Conservation (phyloP, 108 stramenopile genomes). For the Cylindrotheca fusiformis region DNA sequence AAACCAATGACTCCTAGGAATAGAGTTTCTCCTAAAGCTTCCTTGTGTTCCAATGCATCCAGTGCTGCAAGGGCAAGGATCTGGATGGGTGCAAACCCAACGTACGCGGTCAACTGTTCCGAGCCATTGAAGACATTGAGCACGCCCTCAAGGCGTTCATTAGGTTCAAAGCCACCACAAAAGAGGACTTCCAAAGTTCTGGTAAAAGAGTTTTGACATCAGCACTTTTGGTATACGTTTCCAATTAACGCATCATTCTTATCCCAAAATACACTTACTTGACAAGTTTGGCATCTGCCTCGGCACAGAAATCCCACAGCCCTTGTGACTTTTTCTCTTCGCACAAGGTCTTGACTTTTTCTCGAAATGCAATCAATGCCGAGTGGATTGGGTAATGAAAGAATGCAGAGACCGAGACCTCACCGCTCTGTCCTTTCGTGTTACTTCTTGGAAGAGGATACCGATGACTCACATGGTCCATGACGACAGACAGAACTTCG, state of each 20-base stretch:
- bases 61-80: conserved; percentile 53
- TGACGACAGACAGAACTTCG: conserved; percentile 45
- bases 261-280: no score
- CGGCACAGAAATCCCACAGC: no score
- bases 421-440: conserved; percentile 22
- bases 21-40: conserved; percentile 16
- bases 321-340: conserved; percentile 6
- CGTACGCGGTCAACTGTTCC: conserved; percentile 34
- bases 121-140: conserved; percentile 26
- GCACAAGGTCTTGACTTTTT: conserved; percentile 23
- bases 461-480: conserved; percentile 39
- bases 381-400: conserved; percentile 75
- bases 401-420: conserved; percentile 52
- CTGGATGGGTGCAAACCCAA: conserved; percentile 81
- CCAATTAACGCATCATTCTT: no score
- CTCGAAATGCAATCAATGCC: conserved; percentile 43
- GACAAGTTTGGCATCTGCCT: no score
- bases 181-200: conserved; percentile 51
- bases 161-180: conserved; percentile 70
- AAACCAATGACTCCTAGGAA: conserved; percentile 24
- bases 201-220: neutral
- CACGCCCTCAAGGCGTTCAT: conserved; percentile 65
- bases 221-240: no score
- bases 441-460: conserved; percentile 44
- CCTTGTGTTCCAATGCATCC: conserved; percentile 26